Conservation (phyloP, 1,139 yeast genomes). For the Geotrichum candidum region DNA sequence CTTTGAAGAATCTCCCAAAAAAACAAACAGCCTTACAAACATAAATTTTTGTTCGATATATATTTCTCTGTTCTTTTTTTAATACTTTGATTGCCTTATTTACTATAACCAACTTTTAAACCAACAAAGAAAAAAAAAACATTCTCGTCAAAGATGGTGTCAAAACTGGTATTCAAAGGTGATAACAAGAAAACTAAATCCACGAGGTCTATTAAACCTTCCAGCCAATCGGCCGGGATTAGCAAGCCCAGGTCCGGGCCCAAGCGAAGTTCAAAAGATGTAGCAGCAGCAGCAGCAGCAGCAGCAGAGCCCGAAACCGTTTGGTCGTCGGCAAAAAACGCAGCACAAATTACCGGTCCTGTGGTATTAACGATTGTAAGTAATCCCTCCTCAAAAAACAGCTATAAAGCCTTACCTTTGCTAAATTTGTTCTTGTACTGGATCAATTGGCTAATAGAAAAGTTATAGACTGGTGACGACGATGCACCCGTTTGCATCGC, state of each 20-base stretch:
- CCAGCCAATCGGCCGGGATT: slow-evolving; percentile 4
- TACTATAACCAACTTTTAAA: no score
- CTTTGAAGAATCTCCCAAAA: no score
- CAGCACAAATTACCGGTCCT: slow-evolving; percentile 39
- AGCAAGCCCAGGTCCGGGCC: not conserved
- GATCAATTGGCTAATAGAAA: not conserved
- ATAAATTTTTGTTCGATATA: no score
- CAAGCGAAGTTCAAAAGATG: not conserved
- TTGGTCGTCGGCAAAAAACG: slow-evolving; percentile 37
- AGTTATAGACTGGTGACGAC: slow-evolving; percentile 7
- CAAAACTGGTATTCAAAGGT: slow-evolving; percentile 42
- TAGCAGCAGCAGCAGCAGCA: slow-evolving; percentile 11
- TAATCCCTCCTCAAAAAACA: not conserved
- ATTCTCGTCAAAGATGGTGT: slow-evolving; percentile 34
- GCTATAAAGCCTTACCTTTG: no score
- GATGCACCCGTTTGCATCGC: slow-evolving; percentile 24
- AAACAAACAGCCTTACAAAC: no score
- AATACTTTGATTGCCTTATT: no score
- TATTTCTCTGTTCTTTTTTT: no score
- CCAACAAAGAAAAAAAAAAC: slow-evolving; percentile 20
- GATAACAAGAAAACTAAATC: slow-evolving; percentile 32
- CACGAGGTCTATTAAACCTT: slow-evolving; percentile 15
- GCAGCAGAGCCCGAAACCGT: slow-evolving; percentile 25
- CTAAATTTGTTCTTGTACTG: not conserved
- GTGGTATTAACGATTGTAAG: slow-evolving; percentile 27